These are phyloP conservation scores for Amaranthus cruentus DNA, from an alignment of 148 eudicot genomes.

Conservation along the genomic window DNA sequence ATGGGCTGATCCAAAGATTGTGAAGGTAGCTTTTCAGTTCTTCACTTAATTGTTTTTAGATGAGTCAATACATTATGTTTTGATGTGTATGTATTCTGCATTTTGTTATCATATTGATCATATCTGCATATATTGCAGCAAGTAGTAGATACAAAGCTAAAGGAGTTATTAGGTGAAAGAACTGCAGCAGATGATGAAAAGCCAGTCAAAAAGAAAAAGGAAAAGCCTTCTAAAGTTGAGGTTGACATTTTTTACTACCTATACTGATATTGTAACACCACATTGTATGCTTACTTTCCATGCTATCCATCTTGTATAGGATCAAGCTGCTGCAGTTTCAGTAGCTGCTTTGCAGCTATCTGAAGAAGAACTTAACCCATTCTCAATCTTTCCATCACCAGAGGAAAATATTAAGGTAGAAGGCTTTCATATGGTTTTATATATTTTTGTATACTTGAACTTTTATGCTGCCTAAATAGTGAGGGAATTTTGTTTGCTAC, in stretches of 20 bases:
- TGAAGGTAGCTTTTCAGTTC: slow-evolving; percentile 48
- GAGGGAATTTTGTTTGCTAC: neutral
- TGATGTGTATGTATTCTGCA: neutral
- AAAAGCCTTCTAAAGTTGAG: slow-evolving; percentile 84
- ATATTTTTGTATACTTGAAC: neutral
- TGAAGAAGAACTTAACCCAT: slow-evolving; percentile 93
- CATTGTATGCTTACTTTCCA: slow-evolving; percentile 9
- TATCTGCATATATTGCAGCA: slow-evolving; percentile 41
- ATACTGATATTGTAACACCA: neutral
- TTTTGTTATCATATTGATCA: slow-evolving; percentile 4
- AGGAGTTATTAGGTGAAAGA: slow-evolving; percentile 71
- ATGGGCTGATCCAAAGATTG: slow-evolving; percentile 97
- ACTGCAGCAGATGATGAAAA: slow-evolving; percentile 96
- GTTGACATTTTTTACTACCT: slow-evolving; percentile 23
- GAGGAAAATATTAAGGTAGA: slow-evolving; percentile 75
- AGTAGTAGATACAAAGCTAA: slow-evolving; percentile 64
- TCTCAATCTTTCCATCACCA: slow-evolving; percentile 81
- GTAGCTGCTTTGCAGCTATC: slow-evolving; percentile 44
- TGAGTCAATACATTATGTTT: slow-evolving; percentile 1
- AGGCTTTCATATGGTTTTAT: neutral
- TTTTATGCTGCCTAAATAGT: neutral
- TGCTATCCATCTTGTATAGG: slow-evolving; percentile 39
- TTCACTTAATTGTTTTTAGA: neutral
- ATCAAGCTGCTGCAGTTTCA: slow-evolving; percentile 34
- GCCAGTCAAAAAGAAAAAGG: slow-evolving; percentile 88